Percentiles rank a stretch among this genome's conserved stretches.
These are phyloP conservation scores for Cephaloascus albidus DNA, from an alignment of 805 yeast genomes.

Conservation along the genomic window DNA sequence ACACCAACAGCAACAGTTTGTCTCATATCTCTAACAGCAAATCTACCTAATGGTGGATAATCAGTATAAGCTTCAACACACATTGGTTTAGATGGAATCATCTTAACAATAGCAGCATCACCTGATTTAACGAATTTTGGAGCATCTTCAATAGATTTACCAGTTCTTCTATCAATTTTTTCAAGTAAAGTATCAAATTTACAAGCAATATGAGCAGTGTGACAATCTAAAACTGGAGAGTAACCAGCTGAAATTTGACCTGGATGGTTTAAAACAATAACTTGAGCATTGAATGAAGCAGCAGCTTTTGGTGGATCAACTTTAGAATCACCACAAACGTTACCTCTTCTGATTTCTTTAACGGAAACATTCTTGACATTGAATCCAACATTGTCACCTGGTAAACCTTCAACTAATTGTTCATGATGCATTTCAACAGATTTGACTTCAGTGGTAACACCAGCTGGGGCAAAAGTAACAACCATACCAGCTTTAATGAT, in stretches of 20 bases:
- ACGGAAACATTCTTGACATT: conserved; percentile 87
- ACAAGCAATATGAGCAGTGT: conserved; percentile 92
- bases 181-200: conserved; percentile 69
- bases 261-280: conserved; percentile 83
- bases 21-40: conserved; percentile 96
- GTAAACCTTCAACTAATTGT: conserved; percentile 67
- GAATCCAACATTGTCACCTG: conserved; percentile 90
- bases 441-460: conserved; percentile 85
- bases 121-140: conserved; percentile 95
- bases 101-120: conserved; percentile 89
- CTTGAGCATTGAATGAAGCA: conserved; percentile 79
- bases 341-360: conserved; percentile 87
- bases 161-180: conserved; percentile 90
- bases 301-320: conserved; percentile 79
- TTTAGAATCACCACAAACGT: conserved; percentile 87
- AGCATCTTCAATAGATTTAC: conserved; percentile 80
- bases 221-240: conserved; percentile 87
- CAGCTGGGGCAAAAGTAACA: conserved; percentile 84
- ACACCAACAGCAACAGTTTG: conserved; percentile 99
- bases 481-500: conserved; percentile 86
- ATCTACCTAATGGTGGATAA: conserved; percentile 67
- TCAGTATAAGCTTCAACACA: conserved; percentile 92
- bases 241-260: conserved; percentile 89
- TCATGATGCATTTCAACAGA: conserved; percentile 87
- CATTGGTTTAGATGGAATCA: conserved; percentile 85